phyloP scores from a whole-genome alignment of 495 filamentous ascomycete genomes.

The Choiromyces venosus region DNA sequence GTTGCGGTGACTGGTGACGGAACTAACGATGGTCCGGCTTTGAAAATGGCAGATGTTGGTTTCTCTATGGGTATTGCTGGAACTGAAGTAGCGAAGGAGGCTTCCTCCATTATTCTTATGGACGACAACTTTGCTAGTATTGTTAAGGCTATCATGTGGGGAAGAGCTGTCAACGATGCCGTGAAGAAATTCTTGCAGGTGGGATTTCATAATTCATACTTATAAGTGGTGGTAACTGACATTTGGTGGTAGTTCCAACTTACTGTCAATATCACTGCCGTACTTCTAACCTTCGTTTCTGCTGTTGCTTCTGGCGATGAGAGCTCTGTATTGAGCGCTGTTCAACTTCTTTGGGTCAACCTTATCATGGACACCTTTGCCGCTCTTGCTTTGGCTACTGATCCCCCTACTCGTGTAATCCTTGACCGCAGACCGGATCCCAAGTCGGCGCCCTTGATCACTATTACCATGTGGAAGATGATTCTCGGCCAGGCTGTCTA shows the following conservation, averaged over 20 bases:
- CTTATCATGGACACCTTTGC: conserved; percentile 95
- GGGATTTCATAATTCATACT: conserved; percentile 20
- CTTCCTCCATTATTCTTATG: conserved; percentile 89
- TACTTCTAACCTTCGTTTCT: conserved; percentile 76
- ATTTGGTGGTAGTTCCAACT: conserved; percentile 68
- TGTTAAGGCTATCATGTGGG: conserved; percentile 82
- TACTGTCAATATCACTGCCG: conserved; percentile 85
- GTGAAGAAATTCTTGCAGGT: conserved; percentile 87
- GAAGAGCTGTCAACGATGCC: conserved; percentile 79
- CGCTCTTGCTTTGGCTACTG: conserved; percentile 84
- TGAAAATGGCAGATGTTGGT: conserved; percentile 82
- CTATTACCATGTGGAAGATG: conserved; percentile 88
- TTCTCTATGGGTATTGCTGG: conserved; percentile 90
- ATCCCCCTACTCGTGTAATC: conserved; percentile 65
- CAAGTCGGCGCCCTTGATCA: conserved; percentile 72
- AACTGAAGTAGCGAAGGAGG: conserved; percentile 88
- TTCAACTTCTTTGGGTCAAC: conserved; percentile 88
- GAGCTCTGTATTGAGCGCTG: conserved; percentile 71
- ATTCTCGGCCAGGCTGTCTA: conserved; percentile 80
- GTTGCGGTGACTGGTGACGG: conserved; percentile 93
- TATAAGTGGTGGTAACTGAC: conserved; percentile 3
- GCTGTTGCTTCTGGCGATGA: conserved; percentile 61
- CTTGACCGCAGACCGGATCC: conserved; percentile 70
- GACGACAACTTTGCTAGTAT: conserved; percentile 92
- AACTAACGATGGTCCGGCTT: conserved; percentile 83